A percentile compares a stretch with the other conserved stretches of the same genome.
phyloP scores from a whole-genome alignment of 352 stramenopile species.

The Globisporangium splendens region DNA sequence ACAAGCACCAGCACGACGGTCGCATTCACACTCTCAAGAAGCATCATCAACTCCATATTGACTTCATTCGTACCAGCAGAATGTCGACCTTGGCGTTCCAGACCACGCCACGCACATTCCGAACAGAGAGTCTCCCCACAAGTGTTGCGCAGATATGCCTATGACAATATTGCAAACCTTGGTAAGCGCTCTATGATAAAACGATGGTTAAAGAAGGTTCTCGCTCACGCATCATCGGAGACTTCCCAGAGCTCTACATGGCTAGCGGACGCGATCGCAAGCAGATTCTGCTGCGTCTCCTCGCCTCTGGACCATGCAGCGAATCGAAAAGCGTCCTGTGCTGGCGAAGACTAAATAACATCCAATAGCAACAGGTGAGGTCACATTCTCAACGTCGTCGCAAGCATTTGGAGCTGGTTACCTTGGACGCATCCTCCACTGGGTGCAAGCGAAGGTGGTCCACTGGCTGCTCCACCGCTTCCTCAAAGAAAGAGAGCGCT shows the following conservation, averaged over 20 bases:
- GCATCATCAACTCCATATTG: too few relatives aligned
- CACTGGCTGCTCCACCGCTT: slow-evolving; percentile 14
- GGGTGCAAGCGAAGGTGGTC: slow-evolving; percentile 18
- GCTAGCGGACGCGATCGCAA: slow-evolving; percentile 23
- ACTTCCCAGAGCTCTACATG: slow-evolving; percentile 37
- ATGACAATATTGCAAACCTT: too few relatives aligned
- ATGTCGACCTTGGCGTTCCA: slow-evolving; percentile 33
- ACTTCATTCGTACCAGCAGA: slow-evolving; percentile 24
- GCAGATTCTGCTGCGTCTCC: slow-evolving; percentile 15
- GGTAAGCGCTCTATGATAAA: not conserved
- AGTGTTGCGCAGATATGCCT: slow-evolving; percentile 12
- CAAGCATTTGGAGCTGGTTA: too few relatives aligned
- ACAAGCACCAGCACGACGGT: not conserved
- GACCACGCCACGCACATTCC: slow-evolving; percentile 22
- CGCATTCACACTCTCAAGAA: too few relatives aligned
- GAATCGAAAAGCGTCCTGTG: slow-evolving; percentile 10
- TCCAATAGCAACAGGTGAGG: not conserved
- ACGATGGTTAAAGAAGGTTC: not conserved
- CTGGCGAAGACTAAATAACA: not conserved
- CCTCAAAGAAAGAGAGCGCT: slow-evolving; percentile 2
- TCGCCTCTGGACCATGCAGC: slow-evolving; percentile 25
- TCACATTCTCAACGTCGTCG: too few relatives aligned
- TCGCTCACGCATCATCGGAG: slow-evolving; percentile 18
- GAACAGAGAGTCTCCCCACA: not conserved
- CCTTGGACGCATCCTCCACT: not conserved